Conservation (phyloP, 202 grass and related monocot species). For the Setaria italica region DNA sequence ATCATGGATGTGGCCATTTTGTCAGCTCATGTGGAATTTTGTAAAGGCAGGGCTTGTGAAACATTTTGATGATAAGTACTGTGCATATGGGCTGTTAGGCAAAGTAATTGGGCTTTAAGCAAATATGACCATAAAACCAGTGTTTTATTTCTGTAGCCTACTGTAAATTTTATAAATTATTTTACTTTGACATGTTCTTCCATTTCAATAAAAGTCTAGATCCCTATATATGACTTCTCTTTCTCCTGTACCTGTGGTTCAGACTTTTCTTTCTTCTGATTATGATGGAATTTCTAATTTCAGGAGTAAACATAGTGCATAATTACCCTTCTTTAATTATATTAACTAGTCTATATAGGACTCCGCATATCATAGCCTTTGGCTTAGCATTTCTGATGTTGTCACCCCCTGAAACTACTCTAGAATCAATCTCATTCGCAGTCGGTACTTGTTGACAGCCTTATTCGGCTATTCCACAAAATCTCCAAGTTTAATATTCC, state of each 20-base stretch:
- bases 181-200: constrained; percentile 29
- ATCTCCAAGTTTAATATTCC: neutral
- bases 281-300: neutral
- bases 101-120: neutral
- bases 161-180: neutral
- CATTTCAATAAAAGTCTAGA: neutral
- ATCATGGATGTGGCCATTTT: neutral
- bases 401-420: constrained; percentile 4
- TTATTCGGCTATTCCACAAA: constrained; percentile 4
- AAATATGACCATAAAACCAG: neutral
- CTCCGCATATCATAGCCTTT: neutral
- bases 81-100: neutral
- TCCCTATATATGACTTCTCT: neutral
- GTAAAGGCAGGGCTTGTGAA: neutral
- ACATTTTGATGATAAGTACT: neutral
- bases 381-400: constrained; percentile 16
- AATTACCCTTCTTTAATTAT: neutral
- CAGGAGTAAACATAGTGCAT: neutral
- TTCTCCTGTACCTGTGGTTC: neutral
- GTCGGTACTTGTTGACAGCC: neutral
- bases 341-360: neutral
- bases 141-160: neutral
- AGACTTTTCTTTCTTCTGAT: constrained; percentile 1
- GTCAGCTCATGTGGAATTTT: neutral
- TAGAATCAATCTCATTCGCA: neutral